Conservation (phyloP, 75 land plant species). For the Ceratopteris richardii region DNA sequence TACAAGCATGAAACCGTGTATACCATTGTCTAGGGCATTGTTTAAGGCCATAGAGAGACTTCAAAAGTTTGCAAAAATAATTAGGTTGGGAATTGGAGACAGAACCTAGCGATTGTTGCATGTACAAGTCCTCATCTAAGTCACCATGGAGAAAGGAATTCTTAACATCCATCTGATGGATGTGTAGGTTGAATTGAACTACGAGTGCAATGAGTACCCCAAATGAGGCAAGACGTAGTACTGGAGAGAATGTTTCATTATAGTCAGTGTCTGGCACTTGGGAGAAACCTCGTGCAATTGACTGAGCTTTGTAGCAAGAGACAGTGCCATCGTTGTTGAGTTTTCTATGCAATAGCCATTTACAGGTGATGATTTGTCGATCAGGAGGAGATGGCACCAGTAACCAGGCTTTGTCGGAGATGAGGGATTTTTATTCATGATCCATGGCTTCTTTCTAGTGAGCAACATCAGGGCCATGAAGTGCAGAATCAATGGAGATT, state of each 20-base stretch:
- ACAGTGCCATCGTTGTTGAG: not conserved
- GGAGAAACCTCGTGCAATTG: not conserved
- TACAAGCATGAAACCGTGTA: not conserved
- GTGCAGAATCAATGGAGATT: too few species aligned
- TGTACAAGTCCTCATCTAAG: slow-evolving; percentile 1
- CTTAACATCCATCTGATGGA: slow-evolving; percentile 4
- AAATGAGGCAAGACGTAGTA: not conserved
- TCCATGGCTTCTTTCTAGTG: too few species aligned
- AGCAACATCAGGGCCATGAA: too few species aligned
- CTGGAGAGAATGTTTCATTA: slow-evolving; percentile 1
- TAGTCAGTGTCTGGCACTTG: slow-evolving; percentile 1
- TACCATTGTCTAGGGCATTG: too few species aligned
- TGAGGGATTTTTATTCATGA: too few species aligned
- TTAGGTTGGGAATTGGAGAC: slow-evolving; percentile 1
- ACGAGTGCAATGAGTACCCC: not conserved
- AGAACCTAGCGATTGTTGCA: slow-evolving; percentile 4
- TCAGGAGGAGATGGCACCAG: too few species aligned
- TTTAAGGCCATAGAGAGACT: too few species aligned
- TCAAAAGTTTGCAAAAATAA: too few species aligned
- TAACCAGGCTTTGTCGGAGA: too few species aligned
- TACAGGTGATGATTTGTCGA: too few species aligned
- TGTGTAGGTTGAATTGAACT: too few species aligned
- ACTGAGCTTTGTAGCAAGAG: not conserved
- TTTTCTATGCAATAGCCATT: too few species aligned
- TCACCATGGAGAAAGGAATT: not conserved